A percentile compares a stretch with the other conserved stretches of the same genome.
These are phyloP conservation scores for Aspergillus awamori DNA, from an alignment of 2,329 filamentous ascomycete species.

Conservation along the genomic window DNA sequence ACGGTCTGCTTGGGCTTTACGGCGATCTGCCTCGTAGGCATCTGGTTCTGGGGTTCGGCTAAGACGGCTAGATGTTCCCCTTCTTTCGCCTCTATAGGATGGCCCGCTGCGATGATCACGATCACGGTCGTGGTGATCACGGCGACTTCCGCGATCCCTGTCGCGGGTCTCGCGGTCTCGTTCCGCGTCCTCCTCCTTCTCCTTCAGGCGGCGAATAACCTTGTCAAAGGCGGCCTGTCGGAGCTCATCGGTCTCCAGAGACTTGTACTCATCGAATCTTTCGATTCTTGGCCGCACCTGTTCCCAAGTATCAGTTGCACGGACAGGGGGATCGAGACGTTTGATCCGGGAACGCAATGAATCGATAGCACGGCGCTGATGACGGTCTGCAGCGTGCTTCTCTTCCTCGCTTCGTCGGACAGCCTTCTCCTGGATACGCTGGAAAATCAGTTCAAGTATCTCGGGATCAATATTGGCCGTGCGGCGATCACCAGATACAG, in stretches of 20 bases:
- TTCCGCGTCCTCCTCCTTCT: constrained; percentile 84
- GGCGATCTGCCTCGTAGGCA: constrained; percentile 91
- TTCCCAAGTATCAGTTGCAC: constrained; percentile 81
- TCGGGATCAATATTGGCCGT: constrained; percentile 85
- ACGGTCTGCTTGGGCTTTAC: constrained; percentile 89
- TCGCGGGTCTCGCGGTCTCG: constrained; percentile 55
- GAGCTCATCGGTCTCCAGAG: constrained; percentile 78
- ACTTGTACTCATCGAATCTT: constrained; percentile 80
- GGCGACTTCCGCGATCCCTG: constrained; percentile 49
- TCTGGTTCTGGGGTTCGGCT: constrained; percentile 91
- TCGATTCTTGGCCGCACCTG: constrained; percentile 78
- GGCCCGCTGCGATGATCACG: constrained; percentile 57
- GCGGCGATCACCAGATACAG: constrained; percentile 83
- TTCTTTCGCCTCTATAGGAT: constrained; percentile 41
- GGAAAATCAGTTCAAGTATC: constrained; percentile 77
- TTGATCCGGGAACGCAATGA: constrained; percentile 84
- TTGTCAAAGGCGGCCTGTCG: constrained; percentile 88
- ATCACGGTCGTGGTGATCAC: constrained; percentile 58
- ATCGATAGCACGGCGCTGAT: constrained; percentile 83
- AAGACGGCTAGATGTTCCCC: constrained; percentile 56
- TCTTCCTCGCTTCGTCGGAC: constrained; percentile 82
- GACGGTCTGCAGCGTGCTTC: constrained; percentile 76
- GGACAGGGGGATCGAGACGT: constrained; percentile 82
- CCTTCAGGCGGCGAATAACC: constrained; percentile 83
- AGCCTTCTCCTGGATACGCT: constrained; percentile 85